Evolutionary conservation across 495 filamentous ascomycete species (phyloP).

Genomic region (Parachaetomium inaequale): DNA sequence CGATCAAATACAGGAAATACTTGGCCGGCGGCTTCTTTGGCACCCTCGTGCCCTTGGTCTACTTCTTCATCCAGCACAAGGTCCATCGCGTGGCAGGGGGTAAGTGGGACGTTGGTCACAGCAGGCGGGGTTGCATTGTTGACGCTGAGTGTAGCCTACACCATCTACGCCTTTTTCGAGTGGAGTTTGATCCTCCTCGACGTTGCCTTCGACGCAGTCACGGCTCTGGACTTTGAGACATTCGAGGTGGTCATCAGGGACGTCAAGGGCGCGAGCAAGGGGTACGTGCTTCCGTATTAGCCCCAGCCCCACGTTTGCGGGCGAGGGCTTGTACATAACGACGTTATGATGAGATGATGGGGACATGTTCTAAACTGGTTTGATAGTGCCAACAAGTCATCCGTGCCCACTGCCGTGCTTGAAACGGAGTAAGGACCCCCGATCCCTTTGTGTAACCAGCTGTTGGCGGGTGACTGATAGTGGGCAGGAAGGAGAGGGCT

Average conservation of each 20-base stretch:
- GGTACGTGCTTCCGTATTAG: slow-evolving; percentile 98
- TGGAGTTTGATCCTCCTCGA: slow-evolving; percentile 95
- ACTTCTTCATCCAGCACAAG: slow-evolving; percentile 99
- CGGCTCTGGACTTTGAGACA: slow-evolving; percentile 86
- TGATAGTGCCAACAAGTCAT: slow-evolving; percentile 52
- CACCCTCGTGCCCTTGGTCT: slow-evolving; percentile 83
- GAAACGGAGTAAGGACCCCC: slow-evolving; percentile 72
- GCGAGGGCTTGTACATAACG: slow-evolving; percentile 27
- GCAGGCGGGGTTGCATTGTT: background rate
- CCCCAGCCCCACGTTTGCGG: slow-evolving; percentile 21
- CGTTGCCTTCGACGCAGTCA: slow-evolving; percentile 94
- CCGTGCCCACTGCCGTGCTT: slow-evolving; percentile 67
- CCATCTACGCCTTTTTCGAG: slow-evolving; percentile 97
- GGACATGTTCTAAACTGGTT: slow-evolving; percentile 39
- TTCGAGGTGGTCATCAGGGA: slow-evolving; percentile 89
- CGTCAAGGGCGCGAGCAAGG: slow-evolving; percentile 87
- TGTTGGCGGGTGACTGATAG: background rate
- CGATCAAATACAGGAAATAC: slow-evolving; percentile 86
- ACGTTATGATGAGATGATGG: slow-evolving; percentile 37
- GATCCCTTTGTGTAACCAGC: background rate
- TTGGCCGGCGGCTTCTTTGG: slow-evolving; percentile 84
- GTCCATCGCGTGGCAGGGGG: slow-evolving; percentile 92
- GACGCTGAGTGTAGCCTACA: slow-evolving; percentile 67
- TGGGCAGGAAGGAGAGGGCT: slow-evolving; percentile 68
- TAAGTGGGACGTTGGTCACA: slow-evolving; percentile 36